phyloP scores from a whole-genome alignment of 768 basidiomycete genomes.

The Rhodotorula babjevae region DNA sequence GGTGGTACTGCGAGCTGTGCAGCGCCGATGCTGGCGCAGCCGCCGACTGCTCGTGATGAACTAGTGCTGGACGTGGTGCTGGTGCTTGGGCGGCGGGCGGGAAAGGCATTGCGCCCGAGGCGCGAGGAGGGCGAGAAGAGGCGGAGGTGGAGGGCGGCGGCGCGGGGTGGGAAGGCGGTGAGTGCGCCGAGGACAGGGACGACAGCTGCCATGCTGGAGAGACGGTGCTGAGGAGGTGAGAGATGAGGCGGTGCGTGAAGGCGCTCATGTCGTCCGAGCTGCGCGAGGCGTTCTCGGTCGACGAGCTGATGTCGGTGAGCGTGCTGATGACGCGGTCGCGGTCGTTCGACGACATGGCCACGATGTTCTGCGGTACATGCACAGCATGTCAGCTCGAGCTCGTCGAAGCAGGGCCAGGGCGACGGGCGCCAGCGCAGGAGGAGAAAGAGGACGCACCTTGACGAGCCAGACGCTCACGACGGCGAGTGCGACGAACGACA shows the following conservation, averaged over 20 bases:
- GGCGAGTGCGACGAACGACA: not conserved
- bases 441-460: not conserved
- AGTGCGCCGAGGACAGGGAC: not conserved
- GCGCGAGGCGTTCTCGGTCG: not conserved
- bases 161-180: no score
- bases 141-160: no score
- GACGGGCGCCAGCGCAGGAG: no score
- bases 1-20: not conserved
- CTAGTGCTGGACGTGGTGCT: no score
- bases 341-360: not conserved
- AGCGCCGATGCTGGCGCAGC: not conserved
- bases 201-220: not conserved
- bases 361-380: conserved; percentile 8
- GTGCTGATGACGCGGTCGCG: not conserved
- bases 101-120: no score
- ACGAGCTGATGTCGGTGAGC: not conserved
- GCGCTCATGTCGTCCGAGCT: not conserved
- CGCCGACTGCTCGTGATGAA: no score
- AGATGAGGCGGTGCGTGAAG: not conserved
- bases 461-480: not conserved
- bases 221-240: not conserved
- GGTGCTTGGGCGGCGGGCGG: no score
- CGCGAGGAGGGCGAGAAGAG: no score
- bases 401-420: no score
- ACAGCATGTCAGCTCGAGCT: no score